These are phyloP conservation scores for Volutella citrinella DNA, from an alignment of 2,329 filamentous ascomycete genomes.

Conservation along the genomic window DNA sequence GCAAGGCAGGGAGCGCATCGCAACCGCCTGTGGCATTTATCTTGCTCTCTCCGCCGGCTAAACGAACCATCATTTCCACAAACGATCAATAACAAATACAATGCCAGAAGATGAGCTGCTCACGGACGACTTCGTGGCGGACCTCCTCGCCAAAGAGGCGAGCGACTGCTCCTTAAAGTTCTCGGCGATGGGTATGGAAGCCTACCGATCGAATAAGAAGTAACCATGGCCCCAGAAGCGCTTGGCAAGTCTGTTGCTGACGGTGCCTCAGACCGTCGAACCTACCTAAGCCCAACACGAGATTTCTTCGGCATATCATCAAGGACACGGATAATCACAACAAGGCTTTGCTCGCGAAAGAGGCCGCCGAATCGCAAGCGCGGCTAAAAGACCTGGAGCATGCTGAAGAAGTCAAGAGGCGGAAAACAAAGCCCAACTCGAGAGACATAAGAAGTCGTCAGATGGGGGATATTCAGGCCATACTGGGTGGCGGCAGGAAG, in stretches of 20 bases:
- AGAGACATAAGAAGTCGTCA: conserved; percentile 55
- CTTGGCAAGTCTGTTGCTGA: conserved; percentile 15
- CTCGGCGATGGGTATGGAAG: conserved; percentile 70
- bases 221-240: conserved; percentile 29
- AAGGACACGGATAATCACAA: conserved; percentile 88
- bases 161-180: conserved; percentile 70
- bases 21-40: conserved; percentile 3
- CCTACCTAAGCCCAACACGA: conserved; percentile 84
- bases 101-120: conserved; percentile 51
- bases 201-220: conserved; percentile 51
- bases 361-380: conserved; percentile 73
- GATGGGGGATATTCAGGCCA: conserved; percentile 59
- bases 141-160: conserved; percentile 77
- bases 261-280: conserved; percentile 52
- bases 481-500: conserved; percentile 48
- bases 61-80: too few relatives aligned
- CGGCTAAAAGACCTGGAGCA: conserved; percentile 62
- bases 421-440: conserved; percentile 43
- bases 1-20: conserved; percentile 9
- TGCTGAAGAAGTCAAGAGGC: conserved; percentile 42
- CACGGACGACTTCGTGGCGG: conserved; percentile 77
- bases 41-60: conserved; percentile 6
- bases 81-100: background rate
- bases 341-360: conserved; percentile 77
- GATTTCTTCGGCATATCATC: conserved; percentile 85